Percentiles rank a stretch among this genome's conserved stretches.
Evolutionary conservation across 2,329 filamentous ascomycete genomes (phyloP).

Genomic region (Tolypocladium sp.): DNA sequence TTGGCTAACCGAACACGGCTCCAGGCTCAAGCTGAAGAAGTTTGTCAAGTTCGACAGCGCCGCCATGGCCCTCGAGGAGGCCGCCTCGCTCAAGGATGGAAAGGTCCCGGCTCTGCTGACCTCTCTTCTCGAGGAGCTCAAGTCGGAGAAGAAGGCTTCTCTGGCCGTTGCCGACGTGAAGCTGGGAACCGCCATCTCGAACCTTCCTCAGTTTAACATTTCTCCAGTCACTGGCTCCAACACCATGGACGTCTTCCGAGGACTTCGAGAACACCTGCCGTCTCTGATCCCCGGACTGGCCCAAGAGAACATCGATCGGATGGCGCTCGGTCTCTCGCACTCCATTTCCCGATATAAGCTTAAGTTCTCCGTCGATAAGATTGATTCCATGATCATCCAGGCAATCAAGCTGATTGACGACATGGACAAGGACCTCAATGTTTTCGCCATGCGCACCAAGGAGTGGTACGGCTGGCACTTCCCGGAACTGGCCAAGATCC

Average conservation of each 20-base stretch:
- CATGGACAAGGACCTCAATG: conserved; percentile 97
- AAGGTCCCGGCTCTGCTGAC: conserved; percentile 87
- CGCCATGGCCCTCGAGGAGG: conserved; percentile 81
- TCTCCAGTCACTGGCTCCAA: conserved; percentile 59
- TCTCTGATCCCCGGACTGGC: conserved; percentile 84
- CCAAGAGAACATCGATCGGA: conserved; percentile 80
- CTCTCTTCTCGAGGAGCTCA: conserved; percentile 76
- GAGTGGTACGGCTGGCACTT: conserved; percentile 99
- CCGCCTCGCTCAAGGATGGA: conserved; percentile 78
- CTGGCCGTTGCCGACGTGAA: conserved; percentile 91
- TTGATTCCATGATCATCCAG: conserved; percentile 99
- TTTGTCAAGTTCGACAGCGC: conserved; percentile 97
- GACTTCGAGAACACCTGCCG: conserved; percentile 82
- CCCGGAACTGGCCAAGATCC: conserved; percentile 92
- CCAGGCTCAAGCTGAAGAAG: conserved; percentile 85
- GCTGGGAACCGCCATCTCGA: conserved; percentile 83
- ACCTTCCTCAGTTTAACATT: conserved; percentile 80
- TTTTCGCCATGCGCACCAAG: conserved; percentile 97
- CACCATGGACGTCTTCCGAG: conserved; percentile 77
- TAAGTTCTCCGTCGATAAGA: conserved; percentile 97
- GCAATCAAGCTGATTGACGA: conserved; percentile 91
- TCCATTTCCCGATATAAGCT: conserved; percentile 95
- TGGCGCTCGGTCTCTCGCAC: conserved; percentile 93
- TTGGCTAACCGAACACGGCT: background rate
- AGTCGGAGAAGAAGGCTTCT: conserved; percentile 95